Base-by-base conservation (phyloP, 2,329 filamentous ascomycete genomes). In the Alternaria brassicicola region DNA sequence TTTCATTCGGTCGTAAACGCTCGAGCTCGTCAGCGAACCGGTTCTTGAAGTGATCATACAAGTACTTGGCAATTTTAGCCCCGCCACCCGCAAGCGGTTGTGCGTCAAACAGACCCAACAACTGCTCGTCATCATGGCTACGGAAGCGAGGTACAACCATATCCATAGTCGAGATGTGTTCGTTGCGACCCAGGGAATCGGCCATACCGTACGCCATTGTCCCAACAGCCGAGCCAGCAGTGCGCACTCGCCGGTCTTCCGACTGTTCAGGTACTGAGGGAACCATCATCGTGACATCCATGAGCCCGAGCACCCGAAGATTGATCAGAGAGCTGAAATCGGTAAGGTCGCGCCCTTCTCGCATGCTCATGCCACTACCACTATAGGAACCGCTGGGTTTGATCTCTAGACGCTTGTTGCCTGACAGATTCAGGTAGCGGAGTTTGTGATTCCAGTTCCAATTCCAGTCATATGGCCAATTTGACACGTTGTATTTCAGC, bases 391-490 rank as follows among this genome's bases (percentile, higher is more conserved):
- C 86, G 60, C 81, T 86, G 1, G 86, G 86, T 71, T 88, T 89
- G 80, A 99, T 98, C 78, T 99, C 95, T 31, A 99, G 80, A 49
- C 94, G 88, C 78, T 97, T 97, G 80, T 99, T 99, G 50, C 95
- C 95, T 0, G 94, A 98, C 72, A 99, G 83, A 72, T 98, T 99
- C 62, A 99, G 88, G 73, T 96, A 99, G 63, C 93, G 90, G 65
- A 99, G 81, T 69, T 97, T 96, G 47, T 91, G 92, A 71, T 99
- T 99, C 84, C 95, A 91, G 73, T 98, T 98, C 95, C 95, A 99
- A 71, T 99, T 99, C 95, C 95, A 99, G 75, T 99, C 95, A 74
- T 99, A 99, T 0, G 94, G 95, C 84, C 96, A 97, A 72, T 99
- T 99, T 28, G 93, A 95, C 46, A 99, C 96, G 75, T 99, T 99